A percentile compares a stretch with the other conserved stretches of the same genome.
Evolutionary conservation across 805 yeast species (phyloP).

Genomic region (Dipodascus albidus): DNA sequence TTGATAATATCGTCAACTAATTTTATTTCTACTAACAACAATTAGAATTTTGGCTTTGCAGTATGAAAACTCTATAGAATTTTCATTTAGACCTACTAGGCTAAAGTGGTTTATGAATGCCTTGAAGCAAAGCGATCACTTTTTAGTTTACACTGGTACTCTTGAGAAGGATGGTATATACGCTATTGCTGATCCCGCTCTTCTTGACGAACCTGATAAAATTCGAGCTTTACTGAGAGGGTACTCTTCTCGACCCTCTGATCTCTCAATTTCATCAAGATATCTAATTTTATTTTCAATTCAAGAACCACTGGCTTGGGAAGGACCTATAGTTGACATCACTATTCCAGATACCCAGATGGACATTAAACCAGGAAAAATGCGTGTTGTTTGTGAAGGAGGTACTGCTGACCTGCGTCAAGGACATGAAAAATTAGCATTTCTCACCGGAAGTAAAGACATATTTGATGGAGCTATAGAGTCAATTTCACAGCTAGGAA

Average conservation of each 20-base stretch:
- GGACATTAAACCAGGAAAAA: slow-evolving; percentile 55
- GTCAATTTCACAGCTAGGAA: slow-evolving; percentile 56
- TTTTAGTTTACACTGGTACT: slow-evolving; percentile 61
- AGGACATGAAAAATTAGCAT: slow-evolving; percentile 45
- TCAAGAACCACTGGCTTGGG: slow-evolving; percentile 82
- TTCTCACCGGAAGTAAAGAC: slow-evolving; percentile 4
- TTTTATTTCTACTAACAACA: background rate
- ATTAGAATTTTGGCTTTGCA: slow-evolving; percentile 42
- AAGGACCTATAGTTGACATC: slow-evolving; percentile 61
- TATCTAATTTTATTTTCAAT: slow-evolving; percentile 68
- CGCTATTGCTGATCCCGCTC: slow-evolving; percentile 59
- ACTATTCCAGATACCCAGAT: slow-evolving; percentile 25
- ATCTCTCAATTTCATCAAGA: slow-evolving; percentile 31
- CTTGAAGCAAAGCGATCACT: slow-evolving; percentile 50
- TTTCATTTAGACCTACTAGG: slow-evolving; percentile 22
- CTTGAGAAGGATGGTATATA: slow-evolving; percentile 69
- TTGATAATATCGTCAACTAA: background rate
- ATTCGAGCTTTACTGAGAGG: slow-evolving; percentile 22
- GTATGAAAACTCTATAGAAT: slow-evolving; percentile 58
- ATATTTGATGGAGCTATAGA: slow-evolving; percentile 35
- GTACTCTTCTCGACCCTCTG: slow-evolving; percentile 13
- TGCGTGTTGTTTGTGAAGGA: slow-evolving; percentile 58
- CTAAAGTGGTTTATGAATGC: slow-evolving; percentile 45
- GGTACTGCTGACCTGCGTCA: slow-evolving; percentile 47
- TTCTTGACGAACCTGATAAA: slow-evolving; percentile 29